Base-by-base conservation (phyloP, 1,284 basidiomycete genomes). In the Takashimella koratensis region DNA sequence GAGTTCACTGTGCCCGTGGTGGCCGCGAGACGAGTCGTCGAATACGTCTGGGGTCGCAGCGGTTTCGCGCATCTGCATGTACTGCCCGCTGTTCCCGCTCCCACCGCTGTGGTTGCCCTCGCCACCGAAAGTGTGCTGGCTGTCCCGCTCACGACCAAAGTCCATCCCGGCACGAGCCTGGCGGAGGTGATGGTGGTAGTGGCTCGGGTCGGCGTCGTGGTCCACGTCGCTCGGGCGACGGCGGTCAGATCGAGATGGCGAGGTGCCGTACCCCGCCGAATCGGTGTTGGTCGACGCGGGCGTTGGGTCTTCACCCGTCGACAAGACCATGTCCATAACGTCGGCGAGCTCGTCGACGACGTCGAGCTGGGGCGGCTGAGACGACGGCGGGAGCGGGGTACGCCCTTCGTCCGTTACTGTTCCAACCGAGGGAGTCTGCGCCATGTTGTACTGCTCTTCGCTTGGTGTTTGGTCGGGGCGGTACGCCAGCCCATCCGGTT, bases 391-490 rank as follows among this genome's bases (percentile, higher is more conserved):
- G 48, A 41, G 23, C 24, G 30, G 36, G 16, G 21, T 49, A 10
- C 23, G 48, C 5, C 48, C 45, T 21, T 44, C 26, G 8, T 49
- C 48, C 10, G 52, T 53, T 22, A 25, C 30, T 19, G 47, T 43
- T 5, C 39, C 36, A 46, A 54, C 30, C 39, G 47, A 52, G 3
- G 63, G 61, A 4, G 61, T 63, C 41, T 58, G 54, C 12, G 50
- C 44, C 42, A 65, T 51, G 23, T 59, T 53, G 36, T 61, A 65
- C 6, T 30, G 42, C 48, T 65, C 63, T 45, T 65, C 61, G 13
- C 43, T 49, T 0, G 63, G 61, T 13, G 63, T 65, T 24, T 56
- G 53, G 30, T 54, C 49, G 4, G 61, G 63, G 22, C 52, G 53
- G 47, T 48, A 52, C 21, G 55, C 50, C 30, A 36, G 30, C 16